Evolutionary conservation across 306 rosid species (phyloP).

Genomic region (Coriaria nepalensis): DNA sequence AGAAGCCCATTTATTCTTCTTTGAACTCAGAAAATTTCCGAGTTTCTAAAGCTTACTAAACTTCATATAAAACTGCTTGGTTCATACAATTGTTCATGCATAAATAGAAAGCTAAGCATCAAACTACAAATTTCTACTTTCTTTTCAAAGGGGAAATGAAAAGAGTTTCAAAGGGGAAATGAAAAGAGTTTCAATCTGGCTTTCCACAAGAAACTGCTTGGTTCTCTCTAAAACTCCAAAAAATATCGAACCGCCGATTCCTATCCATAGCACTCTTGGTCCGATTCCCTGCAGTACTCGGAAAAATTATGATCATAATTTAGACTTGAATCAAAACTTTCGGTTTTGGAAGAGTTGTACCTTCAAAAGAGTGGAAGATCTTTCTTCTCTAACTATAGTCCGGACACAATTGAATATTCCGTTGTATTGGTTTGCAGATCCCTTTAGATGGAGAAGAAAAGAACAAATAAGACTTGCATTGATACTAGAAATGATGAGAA

Average conservation of each 20-base stretch:
- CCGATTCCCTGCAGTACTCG: conserved; percentile 32
- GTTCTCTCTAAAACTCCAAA: conserved; percentile 40
- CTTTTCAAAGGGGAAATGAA: no score
- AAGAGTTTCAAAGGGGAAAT: neutral
- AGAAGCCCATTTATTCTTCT: no score
- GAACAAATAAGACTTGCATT: neutral
- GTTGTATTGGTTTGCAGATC: conserved; percentile 67
- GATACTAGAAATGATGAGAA: neutral
- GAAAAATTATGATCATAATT: neutral
- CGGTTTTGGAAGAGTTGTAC: conserved; percentile 22
- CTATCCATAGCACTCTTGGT: conserved; percentile 51
- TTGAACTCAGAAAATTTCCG: conserved; percentile 17
- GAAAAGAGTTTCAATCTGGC: conserved; percentile 13
- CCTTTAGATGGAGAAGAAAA: conserved; percentile 29
- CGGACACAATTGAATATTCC: conserved; percentile 86
- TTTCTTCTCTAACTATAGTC: conserved; percentile 83
- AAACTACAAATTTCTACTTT: no score
- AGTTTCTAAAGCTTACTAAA: conserved; percentile 31
- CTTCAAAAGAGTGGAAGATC: conserved; percentile 70
- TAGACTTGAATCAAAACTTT: neutral
- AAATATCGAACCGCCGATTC: conserved; percentile 42
- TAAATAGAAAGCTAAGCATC: no score
- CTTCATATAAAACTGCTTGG: neutral
- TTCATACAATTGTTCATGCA: neutral
- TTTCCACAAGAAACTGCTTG: conserved; percentile 28